These are phyloP conservation scores for Elymus sibiricus DNA, from an alignment of 176 grass and related monocot genomes.

Conservation along the genomic window DNA sequence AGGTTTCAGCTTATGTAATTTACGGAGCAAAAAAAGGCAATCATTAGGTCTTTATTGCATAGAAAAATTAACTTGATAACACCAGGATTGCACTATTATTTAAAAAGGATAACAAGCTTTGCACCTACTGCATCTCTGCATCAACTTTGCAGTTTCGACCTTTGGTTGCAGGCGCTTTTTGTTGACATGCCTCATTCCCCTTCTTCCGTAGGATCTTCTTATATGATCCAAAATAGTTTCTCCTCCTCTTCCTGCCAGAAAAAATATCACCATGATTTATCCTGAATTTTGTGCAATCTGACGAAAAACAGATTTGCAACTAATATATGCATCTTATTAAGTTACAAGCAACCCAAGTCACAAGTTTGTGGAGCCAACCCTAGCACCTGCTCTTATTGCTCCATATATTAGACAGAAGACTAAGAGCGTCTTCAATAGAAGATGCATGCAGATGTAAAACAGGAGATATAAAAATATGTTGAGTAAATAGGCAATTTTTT, in stretches of 20 bases:
- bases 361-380: no score
- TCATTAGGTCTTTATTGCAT: not conserved
- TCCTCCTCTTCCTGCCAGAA: not conserved
- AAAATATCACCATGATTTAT: no score
- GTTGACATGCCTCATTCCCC: not conserved
- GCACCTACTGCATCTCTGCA: not conserved
- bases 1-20: not conserved
- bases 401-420: no score
- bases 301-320: no score
- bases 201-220: not conserved
- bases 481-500: no score
- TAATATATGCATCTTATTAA: no score
- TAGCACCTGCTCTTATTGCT: no score
- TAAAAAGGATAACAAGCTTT: not conserved
- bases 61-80: not conserved
- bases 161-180: not conserved
- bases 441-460: no score
- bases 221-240: not conserved
- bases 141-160: not conserved
- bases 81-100: not conserved
- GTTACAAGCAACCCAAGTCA: no score
- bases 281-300: no score
- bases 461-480: no score
- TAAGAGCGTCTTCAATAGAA: no score
- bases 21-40: not conserved